A percentile compares a stretch with the other conserved stretches of the same genome.
Conservation (phyloP, 306 rosid genomes). For the Ammopiptanthus mongolicus region DNA sequence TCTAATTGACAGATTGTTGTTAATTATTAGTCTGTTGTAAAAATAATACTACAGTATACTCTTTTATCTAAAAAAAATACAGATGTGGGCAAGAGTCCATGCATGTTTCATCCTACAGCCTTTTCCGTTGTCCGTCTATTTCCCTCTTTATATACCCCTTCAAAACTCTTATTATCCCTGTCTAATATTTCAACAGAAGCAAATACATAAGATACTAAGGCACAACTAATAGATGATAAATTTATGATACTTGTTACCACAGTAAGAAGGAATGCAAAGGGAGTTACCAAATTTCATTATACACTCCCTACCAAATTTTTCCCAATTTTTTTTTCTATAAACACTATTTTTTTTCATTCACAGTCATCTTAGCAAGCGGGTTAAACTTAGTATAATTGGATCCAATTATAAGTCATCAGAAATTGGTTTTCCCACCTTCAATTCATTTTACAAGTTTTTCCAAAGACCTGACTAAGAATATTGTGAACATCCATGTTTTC, state of each 20-base stretch:
- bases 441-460: background rate
- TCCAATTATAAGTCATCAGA: background rate
- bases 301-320: background rate
- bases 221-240: background rate
- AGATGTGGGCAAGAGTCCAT: background rate
- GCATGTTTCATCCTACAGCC: background rate
- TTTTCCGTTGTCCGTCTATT: background rate
- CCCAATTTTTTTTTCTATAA: background rate
- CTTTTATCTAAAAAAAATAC: background rate
- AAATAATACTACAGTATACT: background rate
- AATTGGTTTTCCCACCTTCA: background rate
- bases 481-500: slow-evolving; percentile 2
- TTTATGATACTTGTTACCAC: background rate
- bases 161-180: background rate
- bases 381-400: background rate
- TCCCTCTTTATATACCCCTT: background rate
- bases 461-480: background rate
- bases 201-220: background rate
- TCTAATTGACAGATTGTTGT: background rate
- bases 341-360: background rate
- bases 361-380: background rate
- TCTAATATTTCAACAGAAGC: background rate
- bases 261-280: background rate
- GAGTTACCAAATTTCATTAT: background rate
- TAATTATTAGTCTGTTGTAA: background rate